phyloP scores from a whole-genome alignment of 2,329 filamentous ascomycete species.

The Stemphylium lycopersici region DNA sequence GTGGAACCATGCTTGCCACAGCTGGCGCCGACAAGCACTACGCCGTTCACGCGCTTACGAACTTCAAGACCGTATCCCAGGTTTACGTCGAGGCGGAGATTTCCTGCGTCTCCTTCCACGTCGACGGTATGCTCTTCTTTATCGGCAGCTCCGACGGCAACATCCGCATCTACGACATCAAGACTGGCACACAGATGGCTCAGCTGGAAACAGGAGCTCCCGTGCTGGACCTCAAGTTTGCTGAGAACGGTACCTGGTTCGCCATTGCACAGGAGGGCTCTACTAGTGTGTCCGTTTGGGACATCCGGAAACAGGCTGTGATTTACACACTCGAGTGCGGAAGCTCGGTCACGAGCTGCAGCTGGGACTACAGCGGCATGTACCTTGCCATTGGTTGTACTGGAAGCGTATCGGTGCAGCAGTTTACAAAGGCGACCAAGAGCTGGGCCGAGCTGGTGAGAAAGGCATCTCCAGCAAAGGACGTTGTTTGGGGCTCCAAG shows the following conservation, averaged over 20 bases:
- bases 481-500: slow-evolving; percentile 76
- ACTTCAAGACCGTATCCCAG: slow-evolving; percentile 73
- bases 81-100: slow-evolving; percentile 80
- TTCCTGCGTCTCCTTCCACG: slow-evolving; percentile 84
- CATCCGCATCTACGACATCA: slow-evolving; percentile 88
- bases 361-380: slow-evolving; percentile 95
- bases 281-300: slow-evolving; percentile 83
- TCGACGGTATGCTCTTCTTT: slow-evolving; percentile 92
- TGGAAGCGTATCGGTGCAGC: slow-evolving; percentile 82
- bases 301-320: slow-evolving; percentile 82
- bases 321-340: slow-evolving; percentile 88
- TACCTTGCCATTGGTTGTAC: slow-evolving; percentile 84
- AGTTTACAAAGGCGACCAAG: slow-evolving; percentile 87
- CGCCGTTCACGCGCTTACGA: slow-evolving; percentile 80
- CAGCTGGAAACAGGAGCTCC: slow-evolving; percentile 71
- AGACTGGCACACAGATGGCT: slow-evolving; percentile 76
- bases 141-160: slow-evolving; percentile 79
- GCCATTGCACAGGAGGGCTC: slow-evolving; percentile 81
- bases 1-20: slow-evolving; percentile 81
- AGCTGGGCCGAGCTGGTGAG: slow-evolving; percentile 86
- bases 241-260: slow-evolving; percentile 96
- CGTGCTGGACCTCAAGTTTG: slow-evolving; percentile 80
- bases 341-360: slow-evolving; percentile 73
- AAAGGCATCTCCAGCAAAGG: slow-evolving; percentile 73
- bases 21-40: slow-evolving; percentile 92